A percentile compares a stretch with the other conserved stretches of the same genome.
phyloP scores from a whole-genome alignment of 306 rosid species.

The Cotoneaster glaucophyllus region DNA sequence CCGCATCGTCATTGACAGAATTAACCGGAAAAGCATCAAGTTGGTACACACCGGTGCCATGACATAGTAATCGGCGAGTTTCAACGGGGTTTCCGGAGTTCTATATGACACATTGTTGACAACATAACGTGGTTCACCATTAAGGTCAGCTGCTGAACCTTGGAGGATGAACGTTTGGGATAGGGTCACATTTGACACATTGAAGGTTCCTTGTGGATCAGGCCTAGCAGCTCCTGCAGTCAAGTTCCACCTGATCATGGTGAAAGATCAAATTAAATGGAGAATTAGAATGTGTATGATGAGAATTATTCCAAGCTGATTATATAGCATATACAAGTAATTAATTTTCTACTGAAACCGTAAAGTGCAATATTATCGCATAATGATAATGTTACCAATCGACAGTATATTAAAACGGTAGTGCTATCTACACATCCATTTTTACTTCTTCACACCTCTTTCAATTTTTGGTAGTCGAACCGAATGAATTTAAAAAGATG shows the following conservation, averaged over 20 bases:
- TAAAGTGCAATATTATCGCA: neutral
- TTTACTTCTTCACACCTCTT: too few species aligned
- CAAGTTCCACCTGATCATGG: constrained; percentile 61
- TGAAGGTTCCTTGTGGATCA: constrained; percentile 81
- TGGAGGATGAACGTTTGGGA: constrained; percentile 58
- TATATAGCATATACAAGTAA: neutral
- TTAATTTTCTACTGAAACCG: neutral
- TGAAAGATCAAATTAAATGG: neutral
- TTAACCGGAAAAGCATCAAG: constrained; percentile 51
- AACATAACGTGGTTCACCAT: constrained; percentile 24
- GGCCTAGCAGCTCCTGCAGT: constrained; percentile 87
- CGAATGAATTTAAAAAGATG: too few species aligned
- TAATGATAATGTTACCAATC: too few species aligned
- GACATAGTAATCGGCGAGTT: constrained; percentile 57
- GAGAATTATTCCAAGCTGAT: neutral
- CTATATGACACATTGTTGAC: constrained; percentile 71
- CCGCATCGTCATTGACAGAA: constrained; percentile 33
- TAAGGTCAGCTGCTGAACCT: constrained; percentile 23
- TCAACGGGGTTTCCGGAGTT: constrained; percentile 56
- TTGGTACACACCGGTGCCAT: constrained; percentile 51
- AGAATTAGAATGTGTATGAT: neutral
- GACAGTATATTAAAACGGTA: too few species aligned
- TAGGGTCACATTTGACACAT: constrained; percentile 56
- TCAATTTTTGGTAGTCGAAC: too few species aligned
- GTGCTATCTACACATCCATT: too few species aligned